Conservation (phyloP, 2,329 filamentous ascomycete genomes). For the Neonectria faginata region DNA sequence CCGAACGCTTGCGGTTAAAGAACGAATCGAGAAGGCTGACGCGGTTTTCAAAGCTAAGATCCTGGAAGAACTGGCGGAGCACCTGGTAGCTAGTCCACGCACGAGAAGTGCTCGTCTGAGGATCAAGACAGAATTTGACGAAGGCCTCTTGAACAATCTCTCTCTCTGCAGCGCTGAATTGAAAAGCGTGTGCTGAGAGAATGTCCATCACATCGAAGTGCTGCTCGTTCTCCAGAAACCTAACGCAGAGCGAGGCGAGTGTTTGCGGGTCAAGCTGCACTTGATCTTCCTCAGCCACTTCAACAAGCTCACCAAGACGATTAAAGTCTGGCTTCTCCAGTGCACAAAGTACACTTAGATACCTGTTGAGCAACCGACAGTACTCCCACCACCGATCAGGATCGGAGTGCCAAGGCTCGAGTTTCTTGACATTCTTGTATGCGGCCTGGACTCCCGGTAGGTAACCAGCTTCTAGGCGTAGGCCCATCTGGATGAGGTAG, state of each 20-base stretch:
- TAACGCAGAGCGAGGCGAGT: conserved; percentile 76
- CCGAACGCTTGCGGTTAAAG: conserved; percentile 79
- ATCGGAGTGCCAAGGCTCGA: conserved; percentile 53
- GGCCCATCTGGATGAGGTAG: conserved; percentile 79
- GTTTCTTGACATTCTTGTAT: conserved; percentile 62
- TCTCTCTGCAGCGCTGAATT: conserved; percentile 78
- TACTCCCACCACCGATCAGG: conserved; percentile 64
- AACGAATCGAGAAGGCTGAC: conserved; percentile 84
- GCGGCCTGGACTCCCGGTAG: conserved; percentile 75
- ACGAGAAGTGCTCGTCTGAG: conserved; percentile 69
- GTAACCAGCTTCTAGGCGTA: conserved; percentile 79
- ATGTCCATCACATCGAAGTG: conserved; percentile 84
- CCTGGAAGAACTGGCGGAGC: conserved; percentile 73
- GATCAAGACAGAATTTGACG: conserved; percentile 74
- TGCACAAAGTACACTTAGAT: conserved; percentile 76
- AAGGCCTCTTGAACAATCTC: conserved; percentile 74
- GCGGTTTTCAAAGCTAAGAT: conserved; percentile 73
- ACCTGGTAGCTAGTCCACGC: conserved; percentile 75
- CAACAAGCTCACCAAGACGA: conserved; percentile 77
- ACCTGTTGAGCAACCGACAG: conserved; percentile 74
- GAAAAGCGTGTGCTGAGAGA: conserved; percentile 78
- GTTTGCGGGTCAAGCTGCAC: conserved; percentile 79
- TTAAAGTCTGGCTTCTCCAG: conserved; percentile 73
- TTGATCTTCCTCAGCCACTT: conserved; percentile 77
- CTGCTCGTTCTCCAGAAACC: conserved; percentile 82